Evolutionary conservation across 441 rosid genomes (phyloP).

Genomic region (Geranium incanum): DNA sequence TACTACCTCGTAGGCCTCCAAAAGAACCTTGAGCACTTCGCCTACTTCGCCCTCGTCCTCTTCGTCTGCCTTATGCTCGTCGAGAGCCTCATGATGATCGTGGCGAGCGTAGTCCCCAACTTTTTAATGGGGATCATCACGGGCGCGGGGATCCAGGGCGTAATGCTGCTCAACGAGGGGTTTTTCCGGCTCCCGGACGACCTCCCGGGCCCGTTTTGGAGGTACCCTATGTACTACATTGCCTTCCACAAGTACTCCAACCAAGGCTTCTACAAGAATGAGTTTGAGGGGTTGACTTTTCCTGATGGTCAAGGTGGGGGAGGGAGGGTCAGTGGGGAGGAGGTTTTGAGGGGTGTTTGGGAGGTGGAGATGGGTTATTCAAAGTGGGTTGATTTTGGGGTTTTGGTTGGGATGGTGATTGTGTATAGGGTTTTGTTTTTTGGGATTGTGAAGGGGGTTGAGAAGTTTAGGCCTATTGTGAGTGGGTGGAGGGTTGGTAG

Average conservation of each 20-base stretch:
- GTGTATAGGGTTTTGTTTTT: constrained; percentile 34
- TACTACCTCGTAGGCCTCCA: constrained; percentile 46
- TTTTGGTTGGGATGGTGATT: constrained; percentile 38
- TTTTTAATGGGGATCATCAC: constrained; percentile 53
- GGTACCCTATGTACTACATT: constrained; percentile 44
- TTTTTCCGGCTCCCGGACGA: constrained; percentile 46
- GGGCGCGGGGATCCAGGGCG: constrained; percentile 44
- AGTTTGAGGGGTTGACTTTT: constrained; percentile 39
- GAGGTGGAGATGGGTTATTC: constrained; percentile 38
- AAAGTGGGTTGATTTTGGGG: constrained; percentile 46
- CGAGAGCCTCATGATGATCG: constrained; percentile 59
- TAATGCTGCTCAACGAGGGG: constrained; percentile 47
- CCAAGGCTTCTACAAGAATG: constrained; percentile 56
- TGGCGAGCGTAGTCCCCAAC: constrained; percentile 47
- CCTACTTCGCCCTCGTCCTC: constrained; percentile 27
- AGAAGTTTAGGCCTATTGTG: constrained; percentile 36
- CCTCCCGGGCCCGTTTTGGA: constrained; percentile 44
- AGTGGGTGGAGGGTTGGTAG: constrained; percentile 16
- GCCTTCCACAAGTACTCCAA: constrained; percentile 44
- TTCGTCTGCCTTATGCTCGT: constrained; percentile 38
- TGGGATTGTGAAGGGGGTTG: constrained; percentile 26
- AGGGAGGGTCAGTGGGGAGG: constrained; percentile 25
- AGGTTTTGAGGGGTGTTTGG: constrained; percentile 34
- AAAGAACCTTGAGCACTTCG: constrained; percentile 29
- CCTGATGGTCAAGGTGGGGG: constrained; percentile 23